Evolutionary conservation across 225 moss, liverwort and hornwort species (phyloP), one percentile per base, ranked within the genome.

Genomic region (Pleurozium schreberi): DNA sequence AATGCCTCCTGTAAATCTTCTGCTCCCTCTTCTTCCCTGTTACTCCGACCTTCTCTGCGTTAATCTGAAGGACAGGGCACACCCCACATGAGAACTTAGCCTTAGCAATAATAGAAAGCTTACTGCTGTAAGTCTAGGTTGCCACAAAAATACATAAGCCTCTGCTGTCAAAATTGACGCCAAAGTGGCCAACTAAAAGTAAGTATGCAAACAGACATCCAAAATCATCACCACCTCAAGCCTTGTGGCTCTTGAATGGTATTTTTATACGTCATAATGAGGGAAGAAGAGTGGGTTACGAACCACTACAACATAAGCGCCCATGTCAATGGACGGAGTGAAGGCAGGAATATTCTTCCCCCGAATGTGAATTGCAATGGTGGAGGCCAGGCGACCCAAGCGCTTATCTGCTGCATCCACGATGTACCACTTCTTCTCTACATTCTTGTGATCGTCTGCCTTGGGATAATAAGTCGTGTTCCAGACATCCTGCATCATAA

Each of bases 31-130:
- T 98, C 90, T 95, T 96, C 20, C 97, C 96, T 22, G 96, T 96
- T 31, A 98, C 96, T 88, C 91, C 97, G n/a, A 96, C 92, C 87
- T 96, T 96, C 93, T 98, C 96, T 40, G 95, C 96, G 88, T 96
- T 96, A 58, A 98, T 91, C 96, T 98, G 92, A 86, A 70, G 33
- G 34, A 67, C 45, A 76, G 34, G 18, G 42, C 85, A 68, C 34
- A 76, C 52, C 15, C 62, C 71, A 57, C 13, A 84, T 64, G 87
- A 87, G 68, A 87, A 69, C 25, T 28, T 6, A 45, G 22, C 87
- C 68, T 6, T 9, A 25, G 40, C 53, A 87, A 18, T 42, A 42
- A 34, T 57, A 31, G 64, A 75, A 16, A 86, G 14, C 20, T 43
- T 59, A 43, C 59, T 73, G 8, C 60, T 43, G 59, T 36, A 49